Base-by-base conservation (phyloP, 352 stramenopile genomes). In the Globisporangium ultimum region DNA sequence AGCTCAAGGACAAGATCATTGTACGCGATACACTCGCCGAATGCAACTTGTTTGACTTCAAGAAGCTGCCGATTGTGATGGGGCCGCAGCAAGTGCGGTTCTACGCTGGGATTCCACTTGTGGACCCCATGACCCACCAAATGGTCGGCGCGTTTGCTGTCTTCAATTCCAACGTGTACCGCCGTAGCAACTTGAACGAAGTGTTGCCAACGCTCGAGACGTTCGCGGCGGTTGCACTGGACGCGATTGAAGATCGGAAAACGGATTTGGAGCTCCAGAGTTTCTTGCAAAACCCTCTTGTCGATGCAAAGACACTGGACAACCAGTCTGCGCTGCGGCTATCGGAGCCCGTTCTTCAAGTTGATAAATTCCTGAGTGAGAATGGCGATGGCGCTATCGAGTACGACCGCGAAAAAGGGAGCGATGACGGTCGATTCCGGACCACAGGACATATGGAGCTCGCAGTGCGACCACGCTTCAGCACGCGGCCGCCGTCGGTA, bases 21-120 rank as follows among this genome's bases (percentile, higher is more conserved):
- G 88, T 80, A 34, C 74, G 75, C 14, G 76, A 92, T 60, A 68
- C 74, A 14, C 67, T 68, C 1, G 49, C 53, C 1, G 60, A 58
- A 40, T 50, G 67, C 6, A 71, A 66, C 12, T 67, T 55, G 32
- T 84, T 75, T 48, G 81, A 85, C 20, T 87, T 89, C 18, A 54
- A 66, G 12, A 63, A 73, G n/a, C 63, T 91, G 0, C 78, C 84
- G 32, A 78, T 93, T 42, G 84, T 93, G 2, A 63, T 79, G 42
- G 84, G 82, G 0, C 80, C 84, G 1, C 84, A 93, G 53, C 74
- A 83, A 36, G 77, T 76, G 13, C 76, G 71, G 18, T 92, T 91
- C 60, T 93, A 93, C 60, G 78, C 77, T 3, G 80, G 82, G 1
- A 72, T 90, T 14, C 80, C 79, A 38, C 68, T 92, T 5, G 58